Percentiles rank a stretch among this genome's conserved stretches.
These are phyloP conservation scores for Suzukiozyma palmioleophila DNA, from an alignment of 1,139 yeast genomes.

Conservation along the genomic window DNA sequence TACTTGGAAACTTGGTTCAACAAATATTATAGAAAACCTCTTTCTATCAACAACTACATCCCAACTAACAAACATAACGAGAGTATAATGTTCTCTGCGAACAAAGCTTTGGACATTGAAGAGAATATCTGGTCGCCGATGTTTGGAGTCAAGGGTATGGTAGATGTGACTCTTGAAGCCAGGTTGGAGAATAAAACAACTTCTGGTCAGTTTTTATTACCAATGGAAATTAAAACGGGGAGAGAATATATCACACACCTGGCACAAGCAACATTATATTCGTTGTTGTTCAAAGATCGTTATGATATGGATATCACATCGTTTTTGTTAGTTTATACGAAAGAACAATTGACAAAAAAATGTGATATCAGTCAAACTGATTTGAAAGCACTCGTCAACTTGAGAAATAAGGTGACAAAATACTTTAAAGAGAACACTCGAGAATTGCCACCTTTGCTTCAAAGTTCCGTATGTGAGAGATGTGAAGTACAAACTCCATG, in stretches of 20 bases:
- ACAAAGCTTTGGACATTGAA: slow-evolving; percentile 74
- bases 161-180: slow-evolving; percentile 83
- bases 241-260: slow-evolving; percentile 62
- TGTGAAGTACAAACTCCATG: slow-evolving; percentile 65
- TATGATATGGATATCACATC: slow-evolving; percentile 64
- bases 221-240: slow-evolving; percentile 91
- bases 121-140: slow-evolving; percentile 90
- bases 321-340: slow-evolving; percentile 73
- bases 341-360: slow-evolving; percentile 50
- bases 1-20: slow-evolving; percentile 63
- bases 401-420: slow-evolving; percentile 67
- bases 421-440: slow-evolving; percentile 48
- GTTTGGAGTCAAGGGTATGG: slow-evolving; percentile 86
- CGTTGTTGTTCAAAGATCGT: slow-evolving; percentile 72
- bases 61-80: slow-evolving; percentile 36
- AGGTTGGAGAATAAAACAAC: slow-evolving; percentile 22
- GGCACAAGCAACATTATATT: slow-evolving; percentile 86
- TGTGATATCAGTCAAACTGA: slow-evolving; percentile 55
- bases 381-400: slow-evolving; percentile 57
- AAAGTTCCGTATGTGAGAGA: slow-evolving; percentile 57
- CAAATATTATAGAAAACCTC: slow-evolving; percentile 32
- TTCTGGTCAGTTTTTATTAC: slow-evolving; percentile 50
- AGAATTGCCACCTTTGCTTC: slow-evolving; percentile 56
- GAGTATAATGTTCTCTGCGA: slow-evolving; percentile 45
- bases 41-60: slow-evolving; percentile 21